Base-by-base conservation (phyloP, 768 basidiomycete genomes). In the Holtermanniella nyarrowii region DNA sequence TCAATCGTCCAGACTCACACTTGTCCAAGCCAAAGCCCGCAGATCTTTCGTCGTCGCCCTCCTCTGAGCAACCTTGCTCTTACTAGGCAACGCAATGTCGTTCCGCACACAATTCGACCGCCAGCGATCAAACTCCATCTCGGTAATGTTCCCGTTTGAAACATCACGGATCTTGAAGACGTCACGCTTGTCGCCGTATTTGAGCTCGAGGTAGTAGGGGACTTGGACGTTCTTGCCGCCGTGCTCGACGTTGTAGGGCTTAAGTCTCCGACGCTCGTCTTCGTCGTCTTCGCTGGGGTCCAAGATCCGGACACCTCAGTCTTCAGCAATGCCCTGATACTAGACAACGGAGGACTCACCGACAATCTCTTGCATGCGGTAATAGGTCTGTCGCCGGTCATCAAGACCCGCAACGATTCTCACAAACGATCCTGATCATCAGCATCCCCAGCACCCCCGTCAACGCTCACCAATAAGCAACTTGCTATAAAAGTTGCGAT, bases 401-500 rank as follows among this genome's bases (percentile, higher is more conserved):
- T 86, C 82, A 1, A 74, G 59, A 0, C 86, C 87, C 57, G 91
- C 82, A 37, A 86, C 74, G 64, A 86, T 85, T 37, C 91, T 80
- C 10, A 97, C 88, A 80, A 83, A 97, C 22, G 81, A 80, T 43
- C 84, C 90, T 89, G 44, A 42, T 46, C 12, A 27, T 11, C 14
- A 46, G 56, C 58, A 41, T 18, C 16, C 11, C 12, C 16, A 24
- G 14, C n/a, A 5, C 26, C 23, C 25, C 26, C 5, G 26, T 47
- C 1, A 31, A 4, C 12, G 69, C 77, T 55, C 58, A 82, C 91
- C 84, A 70, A 80, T 81, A 26, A 85, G 78, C 69, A 82, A 84
- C 22, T 89, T 83, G 56, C 84, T 81, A 66, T 96, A 97, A 80
- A 85, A 90, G 2, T 88, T 84, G 27, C 81, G 77, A 61, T 80